Evolutionary conservation across 352 stramenopile species (phyloP).

Genomic region (Globisporangium nodosum): DNA sequence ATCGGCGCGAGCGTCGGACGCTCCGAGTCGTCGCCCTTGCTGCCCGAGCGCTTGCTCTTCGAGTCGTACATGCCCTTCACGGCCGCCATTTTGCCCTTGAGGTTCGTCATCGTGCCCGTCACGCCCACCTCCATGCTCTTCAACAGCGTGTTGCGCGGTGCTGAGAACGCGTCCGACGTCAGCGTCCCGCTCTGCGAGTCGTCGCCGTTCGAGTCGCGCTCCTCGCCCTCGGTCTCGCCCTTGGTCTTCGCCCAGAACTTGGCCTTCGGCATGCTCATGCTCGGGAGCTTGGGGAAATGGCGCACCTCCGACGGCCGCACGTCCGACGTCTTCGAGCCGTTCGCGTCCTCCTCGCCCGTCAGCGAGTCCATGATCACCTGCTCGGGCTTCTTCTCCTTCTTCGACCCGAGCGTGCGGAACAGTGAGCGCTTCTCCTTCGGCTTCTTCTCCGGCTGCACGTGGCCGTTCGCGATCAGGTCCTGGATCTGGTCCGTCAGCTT

Average conservation of each 20-base stretch:
- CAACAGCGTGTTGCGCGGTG: conserved; percentile 65
- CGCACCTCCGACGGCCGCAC: conserved; percentile 40
- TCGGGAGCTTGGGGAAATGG: conserved; percentile 60
- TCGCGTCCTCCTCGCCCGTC: conserved; percentile 65
- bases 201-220: conserved; percentile 32
- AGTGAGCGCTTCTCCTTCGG: conserved; percentile 59
- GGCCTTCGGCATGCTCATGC: conserved; percentile 51
- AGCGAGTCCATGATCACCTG: conserved; percentile 72
- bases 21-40: conserved; percentile 39
- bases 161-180: conserved; percentile 41
- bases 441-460: conserved; percentile 48
- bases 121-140: conserved; percentile 70
- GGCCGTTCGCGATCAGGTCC: conserved; percentile 27
- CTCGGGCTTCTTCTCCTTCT: conserved; percentile 67
- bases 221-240: conserved; percentile 43
- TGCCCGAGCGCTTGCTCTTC: conserved; percentile 54
- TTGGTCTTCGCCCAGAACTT: conserved; percentile 73
- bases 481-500: conserved; percentile 68
- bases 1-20: conserved; percentile 20
- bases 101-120: conserved; percentile 66
- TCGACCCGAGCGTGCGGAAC: conserved; percentile 78
- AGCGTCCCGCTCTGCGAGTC: conserved; percentile 32
- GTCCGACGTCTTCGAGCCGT: conserved; percentile 42
- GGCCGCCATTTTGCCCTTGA: conserved; percentile 78
- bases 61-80: conserved; percentile 75